phyloP scores from a whole-genome alignment of 768 basidiomycete species.

The Lactarius vividus region DNA sequence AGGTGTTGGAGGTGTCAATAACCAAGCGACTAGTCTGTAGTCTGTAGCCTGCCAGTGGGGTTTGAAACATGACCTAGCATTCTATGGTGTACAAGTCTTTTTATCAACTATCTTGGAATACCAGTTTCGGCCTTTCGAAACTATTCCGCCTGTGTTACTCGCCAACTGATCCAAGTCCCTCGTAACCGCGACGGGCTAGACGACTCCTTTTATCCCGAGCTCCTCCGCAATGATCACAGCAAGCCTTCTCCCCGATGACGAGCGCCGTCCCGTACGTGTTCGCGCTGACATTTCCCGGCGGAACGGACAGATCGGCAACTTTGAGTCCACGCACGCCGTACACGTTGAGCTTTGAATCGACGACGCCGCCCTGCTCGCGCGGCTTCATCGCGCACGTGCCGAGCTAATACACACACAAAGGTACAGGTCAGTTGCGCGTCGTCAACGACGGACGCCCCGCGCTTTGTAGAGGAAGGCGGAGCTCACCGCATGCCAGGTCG shows the following conservation, averaged over 20 bases:
- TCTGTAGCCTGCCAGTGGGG: too few relatives aligned
- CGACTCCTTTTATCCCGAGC: constrained; percentile 32
- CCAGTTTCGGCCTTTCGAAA: constrained; percentile 34
- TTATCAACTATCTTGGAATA: too few relatives aligned
- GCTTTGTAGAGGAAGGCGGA: neutral
- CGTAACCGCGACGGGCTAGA: neutral
- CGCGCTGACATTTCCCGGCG: constrained; percentile 39
- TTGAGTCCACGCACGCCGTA: constrained; percentile 58
- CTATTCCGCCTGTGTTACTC: too few relatives aligned
- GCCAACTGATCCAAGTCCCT: neutral
- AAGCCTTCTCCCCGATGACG: constrained; percentile 56
- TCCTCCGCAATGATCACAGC: constrained; percentile 57
- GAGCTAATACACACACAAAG: constrained; percentile 33
- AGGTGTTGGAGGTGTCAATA: too few relatives aligned
- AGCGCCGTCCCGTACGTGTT: constrained; percentile 44
- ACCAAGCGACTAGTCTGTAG: too few relatives aligned
- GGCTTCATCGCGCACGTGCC: constrained; percentile 70
- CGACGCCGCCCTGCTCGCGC: constrained; percentile 54
- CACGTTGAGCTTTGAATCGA: constrained; percentile 57
- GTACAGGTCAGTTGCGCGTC: too few relatives aligned
- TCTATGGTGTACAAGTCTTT: too few relatives aligned
- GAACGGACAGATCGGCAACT: constrained; percentile 46
- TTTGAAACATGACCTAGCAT: too few relatives aligned
- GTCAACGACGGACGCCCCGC: neutral
- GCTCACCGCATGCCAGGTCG: constrained; percentile 37